Base-by-base conservation (phyloP, 106 monocot species). In the Dactylorhiza incarnata region DNA sequence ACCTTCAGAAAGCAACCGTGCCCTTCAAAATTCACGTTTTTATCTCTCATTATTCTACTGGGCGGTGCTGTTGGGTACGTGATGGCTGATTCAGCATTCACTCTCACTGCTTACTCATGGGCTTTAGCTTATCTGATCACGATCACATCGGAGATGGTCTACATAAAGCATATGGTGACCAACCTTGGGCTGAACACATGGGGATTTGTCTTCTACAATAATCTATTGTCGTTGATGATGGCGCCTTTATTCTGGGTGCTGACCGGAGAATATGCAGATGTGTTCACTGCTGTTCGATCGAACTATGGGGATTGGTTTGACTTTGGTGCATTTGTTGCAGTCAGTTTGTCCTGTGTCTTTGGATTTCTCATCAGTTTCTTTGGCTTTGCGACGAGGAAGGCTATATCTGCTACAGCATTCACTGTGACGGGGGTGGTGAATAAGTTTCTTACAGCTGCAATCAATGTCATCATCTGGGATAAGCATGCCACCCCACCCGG, bases 401-500 rank as follows among this genome's bases (percentile, higher is more conserved):
- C 92, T n/a, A 88, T 95, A 50, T 95, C 95, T 1, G 92, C 95
- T n/a, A 92, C 95, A 5, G 95, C 92, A 26, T 95, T 95, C 78
- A 90, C 92, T 1, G 92, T 92, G 14, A 95, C 95, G 0, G 92
- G 95, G 11, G 95, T 92, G 26, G 90, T 95, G 22, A 95, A 95
- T 48, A 95, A 95, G 80, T 95, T 95, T 82, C 84, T 95, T 26
- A 95, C 95, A 0, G 95, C 92, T 51, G 89, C 77, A 5, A 95
- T 95, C 71, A 95, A 95, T 72, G 95, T 95, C 22, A 1, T 83
- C 75, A 95, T 95, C 50, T 95, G 92, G 95, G 95, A 92, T 78
- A 95, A 95, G 78, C 95, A 95, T 75, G 86, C 95, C 3, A 86
- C 75, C 45, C 74, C 86, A 22, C 71, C 86, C 76, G 95, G 95